Percentiles rank a stretch among this genome's conserved stretches.
Evolutionary conservation across 1,284 basidiomycete species (phyloP).

Genomic region (Porphyrellus sp.): DNA sequence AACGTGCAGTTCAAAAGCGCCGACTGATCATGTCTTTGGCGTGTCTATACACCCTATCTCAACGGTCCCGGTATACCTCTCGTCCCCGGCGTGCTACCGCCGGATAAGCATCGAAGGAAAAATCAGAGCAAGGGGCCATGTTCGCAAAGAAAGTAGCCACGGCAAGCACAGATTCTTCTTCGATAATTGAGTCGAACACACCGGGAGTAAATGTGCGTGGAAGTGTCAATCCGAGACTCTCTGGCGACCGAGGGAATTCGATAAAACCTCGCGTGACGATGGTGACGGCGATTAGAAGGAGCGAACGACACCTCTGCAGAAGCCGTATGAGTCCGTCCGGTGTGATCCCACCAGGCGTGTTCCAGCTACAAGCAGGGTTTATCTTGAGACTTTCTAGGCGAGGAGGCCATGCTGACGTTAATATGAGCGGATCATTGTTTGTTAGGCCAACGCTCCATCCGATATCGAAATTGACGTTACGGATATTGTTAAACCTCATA

Average conservation of each 20-base stretch:
- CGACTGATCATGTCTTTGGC: no score
- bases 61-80: no score
- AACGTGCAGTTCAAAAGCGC: no score
- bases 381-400: slow-evolving; percentile 1
- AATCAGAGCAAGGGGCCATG: no score
- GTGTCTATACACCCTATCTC: no score
- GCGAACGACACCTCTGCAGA: background rate
- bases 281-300: slow-evolving; percentile 1
- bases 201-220: background rate
- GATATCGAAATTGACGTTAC: slow-evolving; percentile 1
- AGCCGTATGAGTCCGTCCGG: slow-evolving; percentile 2
- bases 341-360: background rate
- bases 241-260: background rate
- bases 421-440: background rate
- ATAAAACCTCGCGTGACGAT: background rate
- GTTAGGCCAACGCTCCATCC: background rate
- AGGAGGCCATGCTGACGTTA: background rate
- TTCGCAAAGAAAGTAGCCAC: slow-evolving; percentile 8
- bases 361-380: slow-evolving; percentile 7
- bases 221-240: background rate
- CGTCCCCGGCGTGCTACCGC: no score
- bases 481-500: slow-evolving; percentile 3
- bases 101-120: no score
- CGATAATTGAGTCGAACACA: slow-evolving; percentile 1
- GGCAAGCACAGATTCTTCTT: background rate